Base-by-base conservation (phyloP, 495 filamentous ascomycete species). In the Letharia lupina region DNA sequence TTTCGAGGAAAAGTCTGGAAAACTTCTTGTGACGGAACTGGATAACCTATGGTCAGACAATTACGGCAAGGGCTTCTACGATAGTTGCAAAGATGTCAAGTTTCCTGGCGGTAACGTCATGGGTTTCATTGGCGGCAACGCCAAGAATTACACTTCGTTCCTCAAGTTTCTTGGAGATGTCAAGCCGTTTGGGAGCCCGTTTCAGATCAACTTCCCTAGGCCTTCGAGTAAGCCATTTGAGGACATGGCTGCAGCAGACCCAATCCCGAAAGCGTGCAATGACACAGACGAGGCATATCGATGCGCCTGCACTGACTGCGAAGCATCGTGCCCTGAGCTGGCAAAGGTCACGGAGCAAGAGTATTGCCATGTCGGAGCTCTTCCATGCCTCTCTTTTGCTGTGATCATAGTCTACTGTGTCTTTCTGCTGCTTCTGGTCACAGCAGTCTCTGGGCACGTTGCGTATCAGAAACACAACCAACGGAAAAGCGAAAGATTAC, bases 71-170 rank as follows among this genome's bases (percentile, higher is more conserved):
- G 92, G 90, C 4, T 96, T 98, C 77, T 98, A 90, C 75, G 82
- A 96, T 73, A 98, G 94, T 74, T 98, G 94, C 79, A 98, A 98
- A 76, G 91, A 98, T 74, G 91, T 98, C 73, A 97, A 98, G 73
- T 96, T 97, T 72, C 93, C 95, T 5, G 95, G 95, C 67, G 87
- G 89, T 31, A 89, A 87, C 70, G 93, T 93, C 15, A 98, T 98
- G 82, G 88, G 91, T 67, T 87, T 98, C 68, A 96, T 98, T 68
- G 95, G 94, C 12, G 95, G 94, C 15, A 91, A 92, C 37, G 95
- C 94, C 28, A 96, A 94, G 79, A 87, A 96, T 72, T 96, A 92
- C 76, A 81, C 82, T 0, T 81, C 87, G 40, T 90, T 98, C 70
- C 73, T 98, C 65, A 90, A 88, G 69, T 98, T 96, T 73, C 76